Evolutionary conservation across 2,329 filamentous ascomycete genomes (phyloP).

Genomic region (Nakataea oryzae): DNA sequence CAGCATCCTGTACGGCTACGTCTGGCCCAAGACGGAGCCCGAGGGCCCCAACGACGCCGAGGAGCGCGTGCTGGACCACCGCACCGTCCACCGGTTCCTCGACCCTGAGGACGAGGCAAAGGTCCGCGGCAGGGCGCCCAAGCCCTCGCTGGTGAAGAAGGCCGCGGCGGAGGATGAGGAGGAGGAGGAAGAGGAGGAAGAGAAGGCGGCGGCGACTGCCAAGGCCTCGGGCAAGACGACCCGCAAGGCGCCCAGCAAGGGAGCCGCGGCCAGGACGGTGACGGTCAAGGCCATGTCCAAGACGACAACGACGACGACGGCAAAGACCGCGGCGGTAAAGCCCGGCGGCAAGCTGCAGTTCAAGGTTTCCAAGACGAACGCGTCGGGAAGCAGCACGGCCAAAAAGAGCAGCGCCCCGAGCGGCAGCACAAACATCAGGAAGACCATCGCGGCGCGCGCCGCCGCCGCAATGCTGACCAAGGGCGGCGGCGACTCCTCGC

Average conservation of each 20-base stretch:
- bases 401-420: neutral
- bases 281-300: neutral
- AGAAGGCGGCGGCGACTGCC: neutral
- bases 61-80: constrained; percentile 67
- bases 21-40: constrained; percentile 91
- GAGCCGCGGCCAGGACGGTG: neutral
- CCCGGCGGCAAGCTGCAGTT: neutral
- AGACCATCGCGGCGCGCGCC: neutral
- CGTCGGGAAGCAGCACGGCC: neutral
- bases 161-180: neutral
- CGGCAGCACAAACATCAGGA: neutral
- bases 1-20: constrained; percentile 87
- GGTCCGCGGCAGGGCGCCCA: constrained; percentile 29
- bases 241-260: neutral
- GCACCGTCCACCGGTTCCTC: constrained; percentile 79
- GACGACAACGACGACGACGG: neutral
- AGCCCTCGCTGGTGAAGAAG: neutral
- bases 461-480: neutral
- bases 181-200: too few species aligned
- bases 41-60: constrained; percentile 65
- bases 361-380: neutral
- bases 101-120: constrained; percentile 56
- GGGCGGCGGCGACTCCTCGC: neutral
- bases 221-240: neutral
- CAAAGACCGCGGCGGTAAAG: neutral